These are phyloP conservation scores for Tolypocladium sp. DNA, from an alignment of 2,329 filamentous ascomycete genomes.

Conservation along the genomic window DNA sequence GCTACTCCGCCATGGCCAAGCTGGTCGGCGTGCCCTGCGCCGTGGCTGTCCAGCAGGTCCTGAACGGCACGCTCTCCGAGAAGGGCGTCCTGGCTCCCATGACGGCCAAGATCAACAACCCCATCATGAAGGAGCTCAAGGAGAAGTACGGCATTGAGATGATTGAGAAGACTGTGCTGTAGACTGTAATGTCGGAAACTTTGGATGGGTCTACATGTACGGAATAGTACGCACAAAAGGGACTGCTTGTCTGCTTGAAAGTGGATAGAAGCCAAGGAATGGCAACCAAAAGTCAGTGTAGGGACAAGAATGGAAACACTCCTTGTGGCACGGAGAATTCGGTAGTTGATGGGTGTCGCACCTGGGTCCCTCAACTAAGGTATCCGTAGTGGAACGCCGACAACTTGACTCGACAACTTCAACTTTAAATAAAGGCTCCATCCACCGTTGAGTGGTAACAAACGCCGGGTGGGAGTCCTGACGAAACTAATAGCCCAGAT, in stretches of 20 bases:
- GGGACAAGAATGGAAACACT: neutral
- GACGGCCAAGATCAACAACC: conserved; percentile 59
- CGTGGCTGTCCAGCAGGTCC: conserved; percentile 65
- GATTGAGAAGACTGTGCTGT: conserved; percentile 55
- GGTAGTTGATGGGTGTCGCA: neutral
- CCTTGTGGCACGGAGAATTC: neutral
- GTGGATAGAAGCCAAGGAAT: neutral
- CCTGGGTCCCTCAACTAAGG: too few relatives aligned
- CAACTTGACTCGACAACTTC: neutral
- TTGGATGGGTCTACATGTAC: neutral
- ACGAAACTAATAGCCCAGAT: too few relatives aligned
- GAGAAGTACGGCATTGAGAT: conserved; percentile 67
- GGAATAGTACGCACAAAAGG: neutral
- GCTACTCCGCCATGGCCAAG: conserved; percentile 78
- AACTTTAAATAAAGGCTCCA: neutral
- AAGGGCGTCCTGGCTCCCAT: conserved; percentile 73
- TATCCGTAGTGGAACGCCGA: too few relatives aligned
- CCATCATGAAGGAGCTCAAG: conserved; percentile 69
- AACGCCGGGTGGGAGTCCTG: too few relatives aligned
- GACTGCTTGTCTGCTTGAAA: neutral
- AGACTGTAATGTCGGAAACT: conserved; percentile 4
- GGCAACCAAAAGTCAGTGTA: neutral
- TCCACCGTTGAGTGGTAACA: neutral
- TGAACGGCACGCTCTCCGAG: conserved; percentile 63
- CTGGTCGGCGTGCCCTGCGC: conserved; percentile 62